Conservation (phyloP, 768 basidiomycete species). For the Trametes punicea region DNA sequence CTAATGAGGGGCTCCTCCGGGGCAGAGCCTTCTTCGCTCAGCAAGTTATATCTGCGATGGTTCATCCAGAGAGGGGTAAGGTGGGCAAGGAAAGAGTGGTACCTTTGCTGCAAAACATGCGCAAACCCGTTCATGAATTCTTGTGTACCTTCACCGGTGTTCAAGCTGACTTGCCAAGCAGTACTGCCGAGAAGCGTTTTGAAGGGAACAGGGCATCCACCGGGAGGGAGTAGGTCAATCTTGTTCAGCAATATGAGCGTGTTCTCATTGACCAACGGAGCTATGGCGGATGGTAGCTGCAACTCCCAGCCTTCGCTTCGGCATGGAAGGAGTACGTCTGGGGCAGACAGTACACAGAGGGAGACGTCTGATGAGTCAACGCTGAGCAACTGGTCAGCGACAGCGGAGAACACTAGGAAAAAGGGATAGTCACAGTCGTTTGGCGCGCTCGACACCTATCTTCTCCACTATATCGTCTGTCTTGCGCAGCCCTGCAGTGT, state of each 20-base stretch:
- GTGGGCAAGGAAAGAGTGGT: background rate
- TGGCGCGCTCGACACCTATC: constrained; percentile 78
- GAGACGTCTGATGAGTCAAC: constrained; percentile 65
- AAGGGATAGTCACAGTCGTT: constrained; percentile 49
- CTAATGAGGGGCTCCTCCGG: constrained; percentile 61
- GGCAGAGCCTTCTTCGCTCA: constrained; percentile 8
- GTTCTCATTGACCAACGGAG: constrained; percentile 38
- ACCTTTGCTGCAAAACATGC: constrained; percentile 49
- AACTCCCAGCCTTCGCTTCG: constrained; percentile 18
- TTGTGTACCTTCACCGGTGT: constrained; percentile 51
- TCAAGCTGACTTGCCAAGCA: constrained; percentile 64
- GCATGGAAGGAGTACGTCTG: constrained; percentile 34
- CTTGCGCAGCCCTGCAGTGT: constrained; percentile 80
- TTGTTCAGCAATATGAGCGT: constrained; percentile 83
- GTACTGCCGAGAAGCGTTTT: background rate
- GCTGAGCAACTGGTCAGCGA: constrained; percentile 35
- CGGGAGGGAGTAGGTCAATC: constrained; percentile 46
- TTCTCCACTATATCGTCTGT: constrained; percentile 71
- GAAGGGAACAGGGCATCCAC: background rate
- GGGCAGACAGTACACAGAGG: constrained; percentile 78
- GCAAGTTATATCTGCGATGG: constrained; percentile 12
- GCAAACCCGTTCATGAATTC: constrained; percentile 62
- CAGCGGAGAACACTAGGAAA: background rate
- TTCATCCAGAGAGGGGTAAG: background rate
- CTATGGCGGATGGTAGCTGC: constrained; percentile 45